Percentiles rank a stretch among this genome's conserved stretches.
Conservation (phyloP, 83 land plant genomes). For the Picea engelmannii region DNA sequence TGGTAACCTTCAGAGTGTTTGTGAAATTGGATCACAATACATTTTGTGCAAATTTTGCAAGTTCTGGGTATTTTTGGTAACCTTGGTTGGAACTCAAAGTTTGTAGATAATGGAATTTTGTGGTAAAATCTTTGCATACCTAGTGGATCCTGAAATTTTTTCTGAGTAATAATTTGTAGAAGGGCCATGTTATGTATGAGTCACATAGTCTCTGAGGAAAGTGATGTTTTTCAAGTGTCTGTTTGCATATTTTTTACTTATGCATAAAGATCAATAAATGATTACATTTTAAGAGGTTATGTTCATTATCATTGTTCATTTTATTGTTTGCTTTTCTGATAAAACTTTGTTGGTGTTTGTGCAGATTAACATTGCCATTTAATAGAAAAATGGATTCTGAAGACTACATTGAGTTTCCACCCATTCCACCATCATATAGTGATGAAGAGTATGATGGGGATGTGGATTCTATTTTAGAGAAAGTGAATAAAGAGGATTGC, state of each 20-base stretch:
- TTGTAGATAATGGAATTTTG: too few relatives aligned
- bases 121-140: too few relatives aligned
- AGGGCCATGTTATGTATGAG: too few relatives aligned
- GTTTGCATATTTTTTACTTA: neutral
- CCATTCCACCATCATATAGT: neutral
- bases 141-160: too few relatives aligned
- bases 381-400: neutral
- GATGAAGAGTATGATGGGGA: neutral
- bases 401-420: constrained; percentile 6
- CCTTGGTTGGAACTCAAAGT: too few relatives aligned
- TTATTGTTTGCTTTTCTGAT: neutral
- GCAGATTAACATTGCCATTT: neutral
- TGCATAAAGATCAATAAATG: neutral
- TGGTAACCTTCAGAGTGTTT: too few relatives aligned
- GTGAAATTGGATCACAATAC: too few relatives aligned
- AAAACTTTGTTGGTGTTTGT: neutral
- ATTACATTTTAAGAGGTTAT: neutral
- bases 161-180: too few relatives aligned
- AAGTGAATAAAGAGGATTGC: neutral
- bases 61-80: too few relatives aligned
- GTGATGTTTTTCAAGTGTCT: neutral
- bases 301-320: neutral
- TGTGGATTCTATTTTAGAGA: neutral
- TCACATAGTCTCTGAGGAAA: too few relatives aligned
- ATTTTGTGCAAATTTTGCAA: too few relatives aligned